Conservation (phyloP, 2,329 filamentous ascomycete species). For the Penicillium capsulatum region DNA sequence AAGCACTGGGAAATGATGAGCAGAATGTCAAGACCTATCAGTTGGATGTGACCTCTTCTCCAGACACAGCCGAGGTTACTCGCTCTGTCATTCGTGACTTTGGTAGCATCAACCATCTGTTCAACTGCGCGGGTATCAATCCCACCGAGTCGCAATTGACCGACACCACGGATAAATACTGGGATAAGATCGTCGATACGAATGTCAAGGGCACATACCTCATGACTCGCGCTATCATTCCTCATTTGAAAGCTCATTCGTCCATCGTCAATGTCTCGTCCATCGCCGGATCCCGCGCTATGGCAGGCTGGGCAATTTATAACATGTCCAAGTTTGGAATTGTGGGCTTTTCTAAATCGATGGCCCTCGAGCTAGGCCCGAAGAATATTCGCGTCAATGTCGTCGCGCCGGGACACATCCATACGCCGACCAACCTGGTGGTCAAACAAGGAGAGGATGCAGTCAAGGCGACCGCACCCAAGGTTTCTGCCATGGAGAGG, state of each 20-base stretch:
- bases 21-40: neutral
- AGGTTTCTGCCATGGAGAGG: slow-evolving; percentile 16
- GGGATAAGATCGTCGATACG: slow-evolving; percentile 44
- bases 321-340: slow-evolving; percentile 26
- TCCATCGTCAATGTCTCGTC: slow-evolving; percentile 42
- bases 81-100: slow-evolving; percentile 17
- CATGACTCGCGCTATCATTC: slow-evolving; percentile 42
- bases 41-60: no score
- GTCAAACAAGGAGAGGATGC: slow-evolving; percentile 48
- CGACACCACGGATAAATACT: slow-evolving; percentile 46
- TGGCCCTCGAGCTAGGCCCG: slow-evolving; percentile 23
- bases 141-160: slow-evolving; percentile 42
- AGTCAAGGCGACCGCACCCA: slow-evolving; percentile 24
- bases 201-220: slow-evolving; percentile 48
- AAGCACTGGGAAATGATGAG: slow-evolving; percentile 1
- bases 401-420: slow-evolving; percentile 40
- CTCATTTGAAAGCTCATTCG: slow-evolving; percentile 33
- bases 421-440: slow-evolving; percentile 48
- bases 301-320: slow-evolving; percentile 24
- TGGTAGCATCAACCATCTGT: slow-evolving; percentile 35
- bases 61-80: neutral
- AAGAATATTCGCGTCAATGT: slow-evolving; percentile 18
- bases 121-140: slow-evolving; percentile 48
- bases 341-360: slow-evolving; percentile 22
- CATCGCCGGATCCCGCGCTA: slow-evolving; percentile 30